Conservation (phyloP, 768 basidiomycete species). For the Russula abietina region DNA sequence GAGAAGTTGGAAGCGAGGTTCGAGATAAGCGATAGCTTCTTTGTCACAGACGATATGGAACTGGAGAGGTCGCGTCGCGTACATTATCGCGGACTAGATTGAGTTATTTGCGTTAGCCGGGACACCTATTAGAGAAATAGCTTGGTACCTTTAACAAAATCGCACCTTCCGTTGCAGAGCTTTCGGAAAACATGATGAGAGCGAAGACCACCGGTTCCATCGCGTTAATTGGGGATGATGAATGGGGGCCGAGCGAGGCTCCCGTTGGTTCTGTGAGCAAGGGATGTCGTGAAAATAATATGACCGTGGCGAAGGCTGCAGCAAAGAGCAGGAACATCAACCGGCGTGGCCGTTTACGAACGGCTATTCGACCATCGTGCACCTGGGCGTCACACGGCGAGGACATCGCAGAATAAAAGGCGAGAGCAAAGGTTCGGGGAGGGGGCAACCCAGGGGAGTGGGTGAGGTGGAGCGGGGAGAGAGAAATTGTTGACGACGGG, state of each 20-base stretch:
- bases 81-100: slow-evolving; percentile 36
- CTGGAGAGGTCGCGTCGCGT: slow-evolving; percentile 36
- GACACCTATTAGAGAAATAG: too few species aligned
- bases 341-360: slow-evolving; percentile 5
- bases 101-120: neutral
- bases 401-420: neutral
- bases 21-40: slow-evolving; percentile 36
- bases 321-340: slow-evolving; percentile 1
- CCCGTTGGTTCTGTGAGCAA: neutral
- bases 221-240: neutral
- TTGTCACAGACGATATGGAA: slow-evolving; percentile 45
- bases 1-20: slow-evolving; percentile 37
- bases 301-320: neutral
- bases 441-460: neutral
- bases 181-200: slow-evolving; percentile 19
- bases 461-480: too few species aligned
- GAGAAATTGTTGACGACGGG: too few species aligned
- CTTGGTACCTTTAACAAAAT: neutral
- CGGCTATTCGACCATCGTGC: neutral
- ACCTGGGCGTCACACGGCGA: neutral
- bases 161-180: slow-evolving; percentile 23
- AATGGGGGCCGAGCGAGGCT: neutral
- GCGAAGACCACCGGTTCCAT: slow-evolving; percentile 17
- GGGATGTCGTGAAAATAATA: neutral
- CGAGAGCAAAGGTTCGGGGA: too few species aligned